Evolutionary conservation across 768 basidiomycete species (phyloP).

Genomic region (Leucocoprinus sp.): DNA sequence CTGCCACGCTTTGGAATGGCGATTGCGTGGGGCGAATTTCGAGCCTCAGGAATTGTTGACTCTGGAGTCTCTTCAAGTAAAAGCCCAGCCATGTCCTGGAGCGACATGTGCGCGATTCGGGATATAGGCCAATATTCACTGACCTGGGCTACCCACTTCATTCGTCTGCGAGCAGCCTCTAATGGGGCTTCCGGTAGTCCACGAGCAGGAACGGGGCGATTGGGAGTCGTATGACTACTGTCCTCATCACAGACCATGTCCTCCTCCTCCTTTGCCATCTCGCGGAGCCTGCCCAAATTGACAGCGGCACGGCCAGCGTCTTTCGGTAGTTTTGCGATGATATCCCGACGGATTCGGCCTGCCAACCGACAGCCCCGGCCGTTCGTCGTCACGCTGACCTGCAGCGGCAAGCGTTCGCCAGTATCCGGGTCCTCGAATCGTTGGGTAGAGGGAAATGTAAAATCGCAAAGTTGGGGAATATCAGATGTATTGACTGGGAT

Average conservation of each 20-base stretch:
- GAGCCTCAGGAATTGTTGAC: constrained; percentile 8
- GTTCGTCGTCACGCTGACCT: constrained; percentile 84
- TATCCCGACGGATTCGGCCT: constrained; percentile 70
- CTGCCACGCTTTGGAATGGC: constrained; percentile 39
- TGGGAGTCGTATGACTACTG: constrained; percentile 49
- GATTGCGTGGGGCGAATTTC: constrained; percentile 27
- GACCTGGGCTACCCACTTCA: constrained; percentile 92
- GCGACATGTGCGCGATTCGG: constrained; percentile 60
- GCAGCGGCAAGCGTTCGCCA: constrained; percentile 43
- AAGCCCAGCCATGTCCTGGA: constrained; percentile 58
- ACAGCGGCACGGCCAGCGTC: constrained; percentile 69
- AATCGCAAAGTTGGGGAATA: constrained; percentile 80
- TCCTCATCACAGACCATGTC: constrained; percentile 40
- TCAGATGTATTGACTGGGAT: constrained; percentile 87
- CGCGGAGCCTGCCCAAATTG: constrained; percentile 64
- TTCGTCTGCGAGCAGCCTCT: constrained; percentile 53
- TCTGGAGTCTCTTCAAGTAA: constrained; percentile 31
- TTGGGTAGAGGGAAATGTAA: constrained; percentile 79
- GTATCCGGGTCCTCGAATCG: constrained; percentile 55
- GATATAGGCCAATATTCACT: constrained; percentile 94
- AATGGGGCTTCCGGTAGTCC: constrained; percentile 25
- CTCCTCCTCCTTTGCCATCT: constrained; percentile 34
- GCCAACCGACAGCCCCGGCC: constrained; percentile 85
- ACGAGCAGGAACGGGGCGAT: constrained; percentile 55
- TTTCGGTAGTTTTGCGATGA: constrained; percentile 64